These are phyloP conservation scores for Podosphaera aphanis DNA, from an alignment of 2,329 filamentous ascomycete genomes.

Conservation along the genomic window DNA sequence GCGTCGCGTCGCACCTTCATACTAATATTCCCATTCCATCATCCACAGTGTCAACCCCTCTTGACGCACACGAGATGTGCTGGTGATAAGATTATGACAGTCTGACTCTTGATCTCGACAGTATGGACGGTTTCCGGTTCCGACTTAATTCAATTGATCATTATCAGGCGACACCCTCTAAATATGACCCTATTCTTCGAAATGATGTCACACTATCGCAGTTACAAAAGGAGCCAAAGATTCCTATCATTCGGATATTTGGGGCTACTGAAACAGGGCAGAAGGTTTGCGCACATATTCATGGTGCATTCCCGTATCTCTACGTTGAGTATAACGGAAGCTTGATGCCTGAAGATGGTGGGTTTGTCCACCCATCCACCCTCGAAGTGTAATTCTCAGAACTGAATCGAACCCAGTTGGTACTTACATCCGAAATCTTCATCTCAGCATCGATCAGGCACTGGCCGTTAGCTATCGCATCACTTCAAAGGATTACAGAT, in stretches of 20 bases:
- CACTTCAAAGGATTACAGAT: constrained; percentile 44
- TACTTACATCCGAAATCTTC: constrained; percentile 52
- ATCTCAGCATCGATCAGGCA: constrained; percentile 75
- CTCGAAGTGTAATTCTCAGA: background rate
- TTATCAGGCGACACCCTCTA: constrained; percentile 61
- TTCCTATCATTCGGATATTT: constrained; percentile 77
- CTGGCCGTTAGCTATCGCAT: constrained; percentile 65
- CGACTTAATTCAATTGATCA: constrained; percentile 90
- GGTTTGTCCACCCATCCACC: constrained; percentile 11
- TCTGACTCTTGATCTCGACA: background rate
- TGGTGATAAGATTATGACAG: background rate
- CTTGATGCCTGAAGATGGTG: constrained; percentile 43
- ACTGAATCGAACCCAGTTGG: constrained; percentile 29
- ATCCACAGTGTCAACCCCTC: background rate
- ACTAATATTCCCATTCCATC: background rate
- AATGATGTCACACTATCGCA: constrained; percentile 36
- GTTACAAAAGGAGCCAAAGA: constrained; percentile 39
- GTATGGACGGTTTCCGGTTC: constrained; percentile 61
- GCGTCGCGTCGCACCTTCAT: background rate
- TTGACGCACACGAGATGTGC: background rate
- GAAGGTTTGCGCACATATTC: constrained; percentile 86
- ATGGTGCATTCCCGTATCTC: constrained; percentile 89
- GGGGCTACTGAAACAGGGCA: constrained; percentile 85
- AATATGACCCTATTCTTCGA: constrained; percentile 58
- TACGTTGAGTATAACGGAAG: constrained; percentile 66